Evolutionary conservation across 768 basidiomycete species (phyloP), one percentile per base, ranked within the genome.

Genomic region (Hemileccinum rubropunctum): DNA sequence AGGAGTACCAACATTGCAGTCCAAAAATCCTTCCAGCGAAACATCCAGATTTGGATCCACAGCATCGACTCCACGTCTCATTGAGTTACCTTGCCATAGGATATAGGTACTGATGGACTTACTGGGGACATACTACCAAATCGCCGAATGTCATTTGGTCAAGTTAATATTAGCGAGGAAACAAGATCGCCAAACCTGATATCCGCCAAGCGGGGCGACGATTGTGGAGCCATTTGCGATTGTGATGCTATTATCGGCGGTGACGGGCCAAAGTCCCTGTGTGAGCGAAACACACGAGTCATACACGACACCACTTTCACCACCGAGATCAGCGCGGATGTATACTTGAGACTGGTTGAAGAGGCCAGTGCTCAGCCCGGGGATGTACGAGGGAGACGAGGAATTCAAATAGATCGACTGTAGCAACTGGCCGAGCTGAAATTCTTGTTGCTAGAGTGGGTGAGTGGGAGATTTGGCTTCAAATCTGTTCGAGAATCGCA

Each of bases 171-270:
- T 12, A 52, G 65, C 66, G 58, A 32, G 38, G 40, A 45, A 51
- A 39, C 33, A n/a, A 37, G 15, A 42, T 18, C 10, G 40, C 13
- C 68, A n/a, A 28, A 69, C 69, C 58, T 88, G 86, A 63, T 88
- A 90, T 8, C 88, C 88, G 15, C 64, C 67, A 1, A 88, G 65
- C 4, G 88, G 86, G 9, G 77, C 82, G 3, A 65, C 63, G 48
- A 89, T 65, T 11, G 65, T 76, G 3, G 83, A 75, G 2, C 83
- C 81, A 58, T 91, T 84, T 1, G 87, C 83, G n/a, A 90, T 71
- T 1, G 77, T 79, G 13, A 73, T 79, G 17, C 70, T 78, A 42
- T 76, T 77, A 20, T 63, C 56, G 13, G 55, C 23, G 5, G 74
- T 79, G 3, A 71, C 65, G 3, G 86, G 87, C 69, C 77, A 84